These are phyloP conservation scores for Aspergillus conjunctus DNA, from an alignment of 495 filamentous ascomycete genomes.

Conservation along the genomic window DNA sequence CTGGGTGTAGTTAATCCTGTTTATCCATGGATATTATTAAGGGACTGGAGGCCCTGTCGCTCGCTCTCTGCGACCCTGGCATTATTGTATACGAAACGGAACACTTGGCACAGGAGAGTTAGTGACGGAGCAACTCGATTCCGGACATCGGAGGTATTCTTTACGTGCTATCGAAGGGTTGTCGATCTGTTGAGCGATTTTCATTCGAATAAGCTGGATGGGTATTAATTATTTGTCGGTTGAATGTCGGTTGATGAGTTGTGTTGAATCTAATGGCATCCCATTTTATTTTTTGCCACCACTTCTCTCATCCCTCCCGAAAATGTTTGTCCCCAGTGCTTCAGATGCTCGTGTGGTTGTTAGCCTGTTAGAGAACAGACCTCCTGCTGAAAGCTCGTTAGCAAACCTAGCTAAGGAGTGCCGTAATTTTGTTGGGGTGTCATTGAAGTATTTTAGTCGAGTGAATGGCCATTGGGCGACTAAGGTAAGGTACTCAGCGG, in stretches of 20 bases:
- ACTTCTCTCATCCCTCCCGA: neutral
- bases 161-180: neutral
- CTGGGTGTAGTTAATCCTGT: neutral
- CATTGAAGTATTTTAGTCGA: constrained; percentile 11
- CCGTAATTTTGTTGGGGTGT: neutral
- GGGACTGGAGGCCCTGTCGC: neutral
- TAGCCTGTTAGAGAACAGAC: constrained; percentile 23
- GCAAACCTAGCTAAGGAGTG: constrained; percentile 9
- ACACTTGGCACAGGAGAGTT: neutral
- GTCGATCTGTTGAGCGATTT: too few species aligned
- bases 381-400: constrained; percentile 18
- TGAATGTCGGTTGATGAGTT: neutral
- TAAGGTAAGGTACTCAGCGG: neutral
- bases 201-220: too few species aligned
- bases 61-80: neutral
- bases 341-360: constrained; percentile 18
- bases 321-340: constrained; percentile 14
- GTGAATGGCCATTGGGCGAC: constrained; percentile 5
- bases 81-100: neutral
- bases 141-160: neutral
- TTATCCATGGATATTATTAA: neutral
- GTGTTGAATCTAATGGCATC: neutral
- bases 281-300: constrained; percentile 14
- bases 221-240: too few species aligned
- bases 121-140: neutral